Evolutionary conservation across 108 stramenopile species (phyloP).

Genomic region (Cylindrotheca fusiformis): DNA sequence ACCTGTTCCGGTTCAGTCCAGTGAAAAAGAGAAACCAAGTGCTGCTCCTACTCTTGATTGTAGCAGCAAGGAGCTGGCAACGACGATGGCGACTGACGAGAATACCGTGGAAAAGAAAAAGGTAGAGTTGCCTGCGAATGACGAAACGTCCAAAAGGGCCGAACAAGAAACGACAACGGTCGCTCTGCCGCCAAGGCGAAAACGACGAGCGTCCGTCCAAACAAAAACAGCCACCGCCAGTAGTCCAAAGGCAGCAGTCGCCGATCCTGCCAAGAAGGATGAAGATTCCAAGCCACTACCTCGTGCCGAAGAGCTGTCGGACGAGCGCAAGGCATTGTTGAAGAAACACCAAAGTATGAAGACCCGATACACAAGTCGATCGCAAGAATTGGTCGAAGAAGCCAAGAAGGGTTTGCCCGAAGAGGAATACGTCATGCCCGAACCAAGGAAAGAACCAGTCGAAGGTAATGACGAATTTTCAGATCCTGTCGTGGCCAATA

Average conservation of each 20-base stretch:
- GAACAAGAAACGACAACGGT: background rate
- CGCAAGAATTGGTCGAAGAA: constrained; percentile 12
- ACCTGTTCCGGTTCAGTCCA: background rate
- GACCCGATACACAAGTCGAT: constrained; percentile 8
- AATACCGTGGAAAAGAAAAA: constrained; percentile 1
- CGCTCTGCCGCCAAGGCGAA: constrained; percentile 5
- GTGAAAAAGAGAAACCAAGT: background rate
- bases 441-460: background rate
- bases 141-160: background rate
- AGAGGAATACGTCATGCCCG: constrained; percentile 20
- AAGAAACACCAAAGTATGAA: constrained; percentile 18
- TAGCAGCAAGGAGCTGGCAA: background rate
- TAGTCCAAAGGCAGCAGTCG: too few species aligned
- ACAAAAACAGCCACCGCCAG: too few species aligned
- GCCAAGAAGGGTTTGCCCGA: constrained; percentile 7
- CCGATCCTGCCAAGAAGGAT: background rate
- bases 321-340: constrained; percentile 7
- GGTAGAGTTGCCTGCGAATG: background rate
- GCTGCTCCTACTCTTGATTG: too few species aligned
- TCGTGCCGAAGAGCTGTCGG: background rate
- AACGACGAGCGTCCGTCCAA: background rate
- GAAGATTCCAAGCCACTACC: background rate
- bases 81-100: background rate
- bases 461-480: constrained; percentile 43
- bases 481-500: constrained; percentile 40